phyloP scores from a whole-genome alignment of 2,329 filamentous ascomycete species.

The Tothia fuscella region DNA sequence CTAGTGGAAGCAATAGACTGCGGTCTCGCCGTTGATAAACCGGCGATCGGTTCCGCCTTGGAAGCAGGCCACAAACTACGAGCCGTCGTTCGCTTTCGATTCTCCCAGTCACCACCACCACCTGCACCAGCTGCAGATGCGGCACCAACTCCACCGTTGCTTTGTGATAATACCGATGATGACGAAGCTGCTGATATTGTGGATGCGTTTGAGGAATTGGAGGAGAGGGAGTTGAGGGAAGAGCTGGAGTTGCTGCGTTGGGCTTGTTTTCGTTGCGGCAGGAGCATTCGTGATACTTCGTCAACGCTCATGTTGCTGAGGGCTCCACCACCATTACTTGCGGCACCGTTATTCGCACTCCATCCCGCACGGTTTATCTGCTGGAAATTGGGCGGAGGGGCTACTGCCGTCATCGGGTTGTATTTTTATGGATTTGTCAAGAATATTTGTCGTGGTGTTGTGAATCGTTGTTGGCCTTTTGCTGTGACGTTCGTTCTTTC shows the following conservation, averaged over 20 bases:
- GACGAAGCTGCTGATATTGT: slow-evolving; percentile 52
- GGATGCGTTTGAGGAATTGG: slow-evolving; percentile 54
- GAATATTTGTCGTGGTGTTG: not conserved
- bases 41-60: slow-evolving; percentile 54
- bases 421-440: not conserved
- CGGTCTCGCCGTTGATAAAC: slow-evolving; percentile 48
- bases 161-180: slow-evolving; percentile 46
- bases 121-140: slow-evolving; percentile 42
- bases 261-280: slow-evolving; percentile 75
- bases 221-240: slow-evolving; percentile 54
- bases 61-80: slow-evolving; percentile 51
- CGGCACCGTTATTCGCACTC: slow-evolving; percentile 45
- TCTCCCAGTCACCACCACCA: slow-evolving; percentile 29
- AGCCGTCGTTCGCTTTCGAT: slow-evolving; percentile 36
- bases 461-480: not conserved
- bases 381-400: slow-evolving; percentile 52
- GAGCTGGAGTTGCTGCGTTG: slow-evolving; percentile 87
- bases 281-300: slow-evolving; percentile 77
- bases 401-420: slow-evolving; percentile 47
- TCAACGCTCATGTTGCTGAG: slow-evolving; percentile 67
- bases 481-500: too few species aligned
- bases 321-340: slow-evolving; percentile 48
- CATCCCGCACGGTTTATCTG: slow-evolving; percentile 49
- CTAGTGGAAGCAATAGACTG: slow-evolving; percentile 48
- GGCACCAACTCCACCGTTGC: slow-evolving; percentile 44